Evolutionary conservation across 768 basidiomycete genomes (phyloP).

Genomic region (Polyporus arcularius): DNA sequence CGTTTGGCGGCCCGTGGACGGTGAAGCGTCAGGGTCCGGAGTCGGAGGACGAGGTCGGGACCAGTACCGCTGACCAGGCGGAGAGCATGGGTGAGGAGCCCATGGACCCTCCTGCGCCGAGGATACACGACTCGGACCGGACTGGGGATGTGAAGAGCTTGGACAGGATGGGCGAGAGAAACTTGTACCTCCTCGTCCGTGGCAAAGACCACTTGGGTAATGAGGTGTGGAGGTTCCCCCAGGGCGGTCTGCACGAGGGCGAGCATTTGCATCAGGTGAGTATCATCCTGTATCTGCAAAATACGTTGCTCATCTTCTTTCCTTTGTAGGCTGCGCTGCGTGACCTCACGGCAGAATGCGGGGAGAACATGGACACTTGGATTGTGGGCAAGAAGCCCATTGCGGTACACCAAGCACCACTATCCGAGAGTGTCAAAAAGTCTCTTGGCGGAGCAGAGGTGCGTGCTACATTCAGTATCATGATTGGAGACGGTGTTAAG

Average conservation of each 20-base stretch:
- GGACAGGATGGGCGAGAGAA: conserved; percentile 81
- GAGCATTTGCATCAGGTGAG: conserved; percentile 81
- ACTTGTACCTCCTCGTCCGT: conserved; percentile 84
- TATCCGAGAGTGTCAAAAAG: conserved; percentile 25
- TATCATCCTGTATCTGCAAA: not conserved
- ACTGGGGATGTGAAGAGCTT: conserved; percentile 68
- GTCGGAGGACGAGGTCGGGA: conserved; percentile 12
- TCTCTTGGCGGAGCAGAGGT: conserved; percentile 15
- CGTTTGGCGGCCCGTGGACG: conserved; percentile 63
- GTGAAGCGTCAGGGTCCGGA: conserved; percentile 34
- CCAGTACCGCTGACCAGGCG: conserved; percentile 14
- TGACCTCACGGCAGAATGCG: conserved; percentile 71
- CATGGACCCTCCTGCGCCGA: conserved; percentile 41
- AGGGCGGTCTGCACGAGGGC: conserved; percentile 57
- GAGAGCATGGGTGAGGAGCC: conserved; percentile 61
- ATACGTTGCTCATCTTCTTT: not conserved
- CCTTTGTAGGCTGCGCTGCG: conserved; percentile 66
- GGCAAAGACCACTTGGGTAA: conserved; percentile 44
- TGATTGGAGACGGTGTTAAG: not conserved
- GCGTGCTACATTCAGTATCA: not conserved
- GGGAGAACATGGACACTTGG: conserved; percentile 89
- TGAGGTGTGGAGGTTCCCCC: conserved; percentile 80
- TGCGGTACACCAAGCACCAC: conserved; percentile 65
- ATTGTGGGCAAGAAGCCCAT: conserved; percentile 89
- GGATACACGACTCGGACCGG: conserved; percentile 62